Base-by-base conservation (phyloP, 179 eudicot genomes). In the Carnegiea gigantea region DNA sequence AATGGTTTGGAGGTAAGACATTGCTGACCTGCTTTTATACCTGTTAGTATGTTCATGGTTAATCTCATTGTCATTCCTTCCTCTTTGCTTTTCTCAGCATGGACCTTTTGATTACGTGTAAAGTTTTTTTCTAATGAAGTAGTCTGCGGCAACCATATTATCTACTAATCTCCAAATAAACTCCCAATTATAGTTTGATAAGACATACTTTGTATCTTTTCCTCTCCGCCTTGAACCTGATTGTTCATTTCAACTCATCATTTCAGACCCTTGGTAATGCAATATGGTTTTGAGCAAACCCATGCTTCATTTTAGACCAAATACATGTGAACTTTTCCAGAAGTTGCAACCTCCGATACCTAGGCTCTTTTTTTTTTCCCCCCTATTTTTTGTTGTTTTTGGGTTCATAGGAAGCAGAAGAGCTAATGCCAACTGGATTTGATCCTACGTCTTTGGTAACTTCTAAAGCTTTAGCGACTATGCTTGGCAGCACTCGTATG, bases 1-100 rank as follows among this genome's bases (percentile, higher is more conserved):
- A 96, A 91, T 44, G 90, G 91, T 26, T 77, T 90, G 80, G 99
- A 96, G 99, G 99, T 95, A 76, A 46, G 86, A 60, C 26, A 36
- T 67, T 67, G 62, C 18, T 67, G 17, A 40, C 6, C 44, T 40
- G 44, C 44, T 40, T 11, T n/a, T 67, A 28, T 26, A 26, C 33
- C 7, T 67, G 15, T 30, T 51, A 49, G 6, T 13, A 9, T 6
- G n/a, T 33, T 67, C 13, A 13, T 54, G 33, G 59, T 76, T 40
- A 46, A 30, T 84, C 67, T 77, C 1, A 28, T 14, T 49, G 79
- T 65, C 59, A 18, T 71, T 17, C 1, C 20, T 12, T 67, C 40
- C 28, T 67, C 38, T 67, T 28, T 1, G 7, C 20, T 30, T 36
- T 28, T 67, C 18, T 28, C 21, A 18, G n/a, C 53, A 11, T 11